Evolutionary conservation across 306 rosid genomes (phyloP).

Genomic region (Citrullus amarus): DNA sequence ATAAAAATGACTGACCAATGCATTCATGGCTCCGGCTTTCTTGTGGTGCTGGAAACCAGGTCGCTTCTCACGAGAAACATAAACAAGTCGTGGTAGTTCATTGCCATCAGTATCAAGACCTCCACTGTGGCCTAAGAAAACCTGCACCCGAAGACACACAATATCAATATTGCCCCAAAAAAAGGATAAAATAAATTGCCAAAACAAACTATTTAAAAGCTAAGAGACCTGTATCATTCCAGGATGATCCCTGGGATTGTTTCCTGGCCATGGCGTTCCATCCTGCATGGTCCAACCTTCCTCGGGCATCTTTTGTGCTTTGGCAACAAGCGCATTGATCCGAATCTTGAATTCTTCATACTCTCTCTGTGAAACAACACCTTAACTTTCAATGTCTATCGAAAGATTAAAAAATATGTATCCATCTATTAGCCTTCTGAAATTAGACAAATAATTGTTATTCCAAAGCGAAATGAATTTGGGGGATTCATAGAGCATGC

Average conservation of each 20-base stretch:
- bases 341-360: conserved; percentile 93
- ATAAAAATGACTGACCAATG: conserved; percentile 53
- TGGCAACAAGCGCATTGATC: conserved; percentile 86
- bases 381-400: not conserved
- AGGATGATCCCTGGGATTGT: conserved; percentile 97
- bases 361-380: conserved; percentile 62
- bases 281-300: conserved; percentile 99
- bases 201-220: not conserved
- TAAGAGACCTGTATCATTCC: conserved; percentile 92
- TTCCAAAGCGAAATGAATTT: not conserved
- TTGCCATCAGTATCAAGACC: conserved; percentile 98
- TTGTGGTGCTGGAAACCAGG: conserved; percentile 99
- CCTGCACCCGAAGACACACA: conserved; percentile 37
- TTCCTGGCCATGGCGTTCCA: conserved; percentile 99
- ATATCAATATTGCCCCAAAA: conserved; percentile 8
- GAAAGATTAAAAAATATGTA: not conserved
- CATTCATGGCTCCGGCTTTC: conserved; percentile 99
- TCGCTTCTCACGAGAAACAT: conserved; percentile 99
- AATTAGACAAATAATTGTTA: not conserved
- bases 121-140: conserved; percentile 96
- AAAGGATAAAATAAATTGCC: not conserved
- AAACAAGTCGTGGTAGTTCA: conserved; percentile 98
- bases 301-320: conserved; percentile 96
- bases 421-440: not conserved
- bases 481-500: not conserved